phyloP scores from a whole-genome alignment of 345 rosid genomes.

The Camelina laxa region DNA sequence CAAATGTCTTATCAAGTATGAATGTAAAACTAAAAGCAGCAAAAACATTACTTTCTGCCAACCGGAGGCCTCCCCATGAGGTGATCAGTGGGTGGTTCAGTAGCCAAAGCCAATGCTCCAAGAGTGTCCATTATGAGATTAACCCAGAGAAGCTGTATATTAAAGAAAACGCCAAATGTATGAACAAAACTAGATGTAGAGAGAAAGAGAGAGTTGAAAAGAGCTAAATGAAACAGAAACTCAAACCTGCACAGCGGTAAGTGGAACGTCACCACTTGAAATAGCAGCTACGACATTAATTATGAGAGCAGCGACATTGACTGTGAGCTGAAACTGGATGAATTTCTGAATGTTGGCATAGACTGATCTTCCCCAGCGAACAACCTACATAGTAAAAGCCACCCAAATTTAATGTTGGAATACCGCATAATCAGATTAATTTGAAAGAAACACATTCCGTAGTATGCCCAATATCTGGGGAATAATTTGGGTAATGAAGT shows the following conservation, averaged over 20 bases:
- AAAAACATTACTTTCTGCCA: conserved; percentile 74
- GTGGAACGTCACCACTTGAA: conserved; percentile 94
- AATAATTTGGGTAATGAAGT: background rate
- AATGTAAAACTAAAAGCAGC: background rate
- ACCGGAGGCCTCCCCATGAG: conserved; percentile 94
- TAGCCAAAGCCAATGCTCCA: conserved; percentile 98
- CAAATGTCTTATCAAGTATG: background rate
- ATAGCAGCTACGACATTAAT: conserved; percentile 94
- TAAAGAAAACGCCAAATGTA: conserved; percentile 3
- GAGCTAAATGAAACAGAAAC: conserved; percentile 5
- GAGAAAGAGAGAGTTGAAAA: background rate
- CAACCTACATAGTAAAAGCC: conserved; percentile 62
- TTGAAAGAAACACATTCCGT: background rate
- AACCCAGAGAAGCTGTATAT: conserved; percentile 89
- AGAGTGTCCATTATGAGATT: conserved; percentile 99
- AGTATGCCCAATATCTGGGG: background rate
- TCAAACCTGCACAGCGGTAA: conserved; percentile 91
- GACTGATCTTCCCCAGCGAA: conserved; percentile 98
- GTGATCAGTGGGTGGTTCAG: conserved; percentile 98
- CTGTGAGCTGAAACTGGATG: conserved; percentile 98
- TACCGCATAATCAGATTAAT: background rate
- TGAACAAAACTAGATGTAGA: background rate
- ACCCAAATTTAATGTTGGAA: conserved; percentile 17
- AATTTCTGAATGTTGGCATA: conserved; percentile 98
- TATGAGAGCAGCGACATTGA: conserved; percentile 88